A percentile compares a stretch with the other conserved stretches of the same genome.
Conservation (phyloP, 352 stramenopile genomes). For the Pythium utonaiense region DNA sequence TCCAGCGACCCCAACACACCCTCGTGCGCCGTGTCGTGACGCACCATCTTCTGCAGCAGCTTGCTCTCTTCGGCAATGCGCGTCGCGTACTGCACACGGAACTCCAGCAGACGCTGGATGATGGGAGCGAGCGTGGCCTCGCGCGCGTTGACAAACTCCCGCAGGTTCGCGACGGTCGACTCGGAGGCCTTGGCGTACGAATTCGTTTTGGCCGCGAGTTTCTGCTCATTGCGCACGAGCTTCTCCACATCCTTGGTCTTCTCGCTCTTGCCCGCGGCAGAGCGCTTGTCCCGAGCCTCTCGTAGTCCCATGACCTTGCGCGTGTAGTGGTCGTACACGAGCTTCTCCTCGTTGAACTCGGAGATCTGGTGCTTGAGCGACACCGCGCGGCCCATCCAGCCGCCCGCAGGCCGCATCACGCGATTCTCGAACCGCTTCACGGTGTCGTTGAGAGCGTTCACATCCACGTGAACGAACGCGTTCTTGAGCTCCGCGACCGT, state of each 20-base stretch:
- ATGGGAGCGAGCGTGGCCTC: conserved; percentile 62
- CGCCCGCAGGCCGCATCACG: conserved; percentile 49
- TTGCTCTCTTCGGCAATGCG: conserved; percentile 49
- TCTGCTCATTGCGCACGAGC: conserved; percentile 81
- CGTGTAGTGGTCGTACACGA: conserved; percentile 77
- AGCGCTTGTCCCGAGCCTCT: conserved; percentile 61
- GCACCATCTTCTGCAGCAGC: conserved; percentile 47
- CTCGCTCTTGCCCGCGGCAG: conserved; percentile 41
- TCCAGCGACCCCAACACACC: conserved; percentile 43
- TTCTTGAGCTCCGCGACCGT: conserved; percentile 58
- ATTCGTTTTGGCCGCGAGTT: conserved; percentile 58
- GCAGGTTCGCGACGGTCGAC: conserved; percentile 48
- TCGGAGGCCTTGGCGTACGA: conserved; percentile 69
- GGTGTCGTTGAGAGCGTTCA: conserved; percentile 47
- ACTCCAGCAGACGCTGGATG: conserved; percentile 59
- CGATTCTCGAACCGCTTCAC: conserved; percentile 54
- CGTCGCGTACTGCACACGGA: conserved; percentile 57
- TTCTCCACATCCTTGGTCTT: conserved; percentile 78
- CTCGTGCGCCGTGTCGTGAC: conserved; percentile 36
- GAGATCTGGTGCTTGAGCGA: conserved; percentile 43
- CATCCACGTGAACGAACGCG: conserved; percentile 55
- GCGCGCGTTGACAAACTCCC: conserved; percentile 53
- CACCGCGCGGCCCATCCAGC: conserved; percentile 49
- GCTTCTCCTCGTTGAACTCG: conserved; percentile 62
- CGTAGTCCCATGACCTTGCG: conserved; percentile 65